A percentile compares a stretch with the other conserved stretches of the same genome.
phyloP scores from a whole-genome alignment of 441 rosid genomes.

The Metrosideros polymorpha region DNA sequence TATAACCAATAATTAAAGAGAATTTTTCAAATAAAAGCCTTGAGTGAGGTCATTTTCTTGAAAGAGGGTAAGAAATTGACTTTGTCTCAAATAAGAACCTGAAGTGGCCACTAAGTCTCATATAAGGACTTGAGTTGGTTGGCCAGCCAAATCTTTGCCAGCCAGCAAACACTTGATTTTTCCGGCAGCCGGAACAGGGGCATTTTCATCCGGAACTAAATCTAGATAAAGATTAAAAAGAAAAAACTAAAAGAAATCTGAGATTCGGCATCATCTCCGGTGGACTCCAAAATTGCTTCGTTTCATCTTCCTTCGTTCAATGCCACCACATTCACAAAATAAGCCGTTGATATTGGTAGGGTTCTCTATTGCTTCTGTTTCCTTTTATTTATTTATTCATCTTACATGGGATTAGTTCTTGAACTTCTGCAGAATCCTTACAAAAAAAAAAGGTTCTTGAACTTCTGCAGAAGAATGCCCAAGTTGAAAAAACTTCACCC shows the following conservation, averaged over 20 bases:
- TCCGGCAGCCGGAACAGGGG: not conserved
- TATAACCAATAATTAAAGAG: too few relatives aligned
- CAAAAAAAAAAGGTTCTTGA: too few relatives aligned
- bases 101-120: too few relatives aligned
- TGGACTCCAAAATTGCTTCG: not conserved
- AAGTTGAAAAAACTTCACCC: not conserved
- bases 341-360: not conserved
- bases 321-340: not conserved
- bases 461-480: not conserved
- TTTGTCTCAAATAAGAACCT: too few relatives aligned
- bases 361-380: not conserved
- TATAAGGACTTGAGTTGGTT: too few relatives aligned
- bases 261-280: not conserved
- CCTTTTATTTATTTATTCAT: not conserved
- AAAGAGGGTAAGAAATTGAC: too few relatives aligned
- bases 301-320: not conserved
- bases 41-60: too few relatives aligned
- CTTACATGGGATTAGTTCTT: not conserved
- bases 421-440: not conserved
- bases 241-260: not conserved
- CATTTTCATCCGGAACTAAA: not conserved
- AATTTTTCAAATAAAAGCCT: too few relatives aligned
- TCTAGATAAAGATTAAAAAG: not conserved
- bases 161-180: not conserved
- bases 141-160: too few relatives aligned